Conservation (phyloP, 148 eudicot species). For the Camellia japonica region DNA sequence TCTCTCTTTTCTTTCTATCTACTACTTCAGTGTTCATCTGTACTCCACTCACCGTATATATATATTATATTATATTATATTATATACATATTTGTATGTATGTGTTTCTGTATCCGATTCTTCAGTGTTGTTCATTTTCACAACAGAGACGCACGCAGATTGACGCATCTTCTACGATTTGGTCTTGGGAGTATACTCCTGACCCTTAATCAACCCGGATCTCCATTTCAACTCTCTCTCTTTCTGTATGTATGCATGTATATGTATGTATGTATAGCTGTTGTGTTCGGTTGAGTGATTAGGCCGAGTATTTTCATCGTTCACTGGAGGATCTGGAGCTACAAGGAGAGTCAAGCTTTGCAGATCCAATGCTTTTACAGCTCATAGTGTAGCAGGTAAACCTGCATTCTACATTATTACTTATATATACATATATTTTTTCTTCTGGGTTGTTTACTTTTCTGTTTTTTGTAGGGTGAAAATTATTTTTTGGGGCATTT, state of each 20-base stretch:
- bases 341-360: conserved; percentile 3
- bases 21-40: conserved; percentile 4
- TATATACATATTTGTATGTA: background rate
- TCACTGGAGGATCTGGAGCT: conserved; percentile 13
- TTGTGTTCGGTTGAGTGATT: background rate
- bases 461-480: background rate
- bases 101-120: background rate
- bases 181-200: background rate
- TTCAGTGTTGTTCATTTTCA: background rate
- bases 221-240: background rate
- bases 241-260: background rate
- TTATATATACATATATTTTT: background rate
- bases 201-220: conserved; percentile 8
- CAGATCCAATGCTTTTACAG: conserved; percentile 25
- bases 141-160: background rate
- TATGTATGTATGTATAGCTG: background rate
- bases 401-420: background rate
- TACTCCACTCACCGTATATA: conserved; percentile 17
- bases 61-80: background rate
- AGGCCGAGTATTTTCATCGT: background rate
- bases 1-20: too few relatives aligned
- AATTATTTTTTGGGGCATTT: background rate
- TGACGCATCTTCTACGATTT: conserved; percentile 9
- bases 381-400: conserved; percentile 14
- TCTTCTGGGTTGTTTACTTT: background rate